Base-by-base conservation (phyloP, 148 eudicot species). In the Rhododendron mucronatum region DNA sequence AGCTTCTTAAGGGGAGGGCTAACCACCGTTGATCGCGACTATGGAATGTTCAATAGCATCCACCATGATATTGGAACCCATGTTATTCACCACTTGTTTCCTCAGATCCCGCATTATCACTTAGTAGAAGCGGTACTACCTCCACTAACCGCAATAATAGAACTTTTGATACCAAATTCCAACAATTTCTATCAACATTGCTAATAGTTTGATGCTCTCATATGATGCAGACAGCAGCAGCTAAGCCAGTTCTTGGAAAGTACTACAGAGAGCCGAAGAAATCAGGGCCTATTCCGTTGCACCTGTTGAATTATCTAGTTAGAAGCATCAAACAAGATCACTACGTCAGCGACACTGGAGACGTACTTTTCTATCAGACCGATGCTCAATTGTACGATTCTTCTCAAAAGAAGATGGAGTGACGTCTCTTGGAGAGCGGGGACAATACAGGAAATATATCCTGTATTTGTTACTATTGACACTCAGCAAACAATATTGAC, bases 71-170 rank as follows among this genome's bases (percentile, higher is more conserved):
- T 85, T 45, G 87, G 87, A 21, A 85, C 83, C 59, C 83, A 85
- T 85, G 83, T 85, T 30, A 48, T 85, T 8, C 87, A 85, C 26
- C 83, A 48, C 48, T 90, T 92, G n/a, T 92, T 91, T 81, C 92
- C 94, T 74, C 94, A 92, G 78, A 92, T 92, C 67, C 92, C 94
- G 47, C 94, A 92, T 57, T 92, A 92, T 47, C 91, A 92, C 81
- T 83, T 92, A 30, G 75, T 86, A 2, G 94, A 91, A 85, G 94
- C 94, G 86, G 94, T 91, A 82, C 80, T 61, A 57, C 53, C 82
- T 73, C 37, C 59, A 35, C 41, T 35, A 81, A 81, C 8, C 44
- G 4, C 21, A 8, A 57, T 30, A 55, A 15, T 26, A 55, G 47
- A 45, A 50, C 35, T 33, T 35, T 76, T 81, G 26, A 35, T 20